Percentiles rank a stretch among this genome's conserved stretches.
phyloP scores from a whole-genome alignment of 1,284 basidiomycete species.

The Trichosporon faecale region DNA sequence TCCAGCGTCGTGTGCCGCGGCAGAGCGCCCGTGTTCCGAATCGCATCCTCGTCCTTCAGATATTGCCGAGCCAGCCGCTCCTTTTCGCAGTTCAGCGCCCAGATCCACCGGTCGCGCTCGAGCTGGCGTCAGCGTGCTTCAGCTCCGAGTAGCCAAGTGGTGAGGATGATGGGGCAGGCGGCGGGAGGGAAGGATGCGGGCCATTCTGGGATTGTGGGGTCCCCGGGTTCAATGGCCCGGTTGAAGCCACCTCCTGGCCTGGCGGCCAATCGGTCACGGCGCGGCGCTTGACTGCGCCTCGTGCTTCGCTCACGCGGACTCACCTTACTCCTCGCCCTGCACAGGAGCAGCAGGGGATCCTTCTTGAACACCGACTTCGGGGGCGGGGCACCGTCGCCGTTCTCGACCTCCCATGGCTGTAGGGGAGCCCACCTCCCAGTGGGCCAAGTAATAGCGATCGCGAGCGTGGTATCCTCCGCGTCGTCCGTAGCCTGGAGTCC shows the following conservation, averaged over 20 bases:
- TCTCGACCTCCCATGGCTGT: conserved; percentile 39
- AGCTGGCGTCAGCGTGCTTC: conserved; percentile 33
- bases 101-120: conserved; percentile 52
- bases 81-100: conserved; percentile 51
- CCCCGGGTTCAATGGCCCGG: too few species aligned
- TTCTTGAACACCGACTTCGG: conserved; percentile 29
- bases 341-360: conserved; percentile 36
- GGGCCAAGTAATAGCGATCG: conserved; percentile 35
- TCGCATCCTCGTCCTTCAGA: conserved; percentile 29
- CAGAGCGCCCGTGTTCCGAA: conserved; percentile 38
- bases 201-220: too few species aligned
- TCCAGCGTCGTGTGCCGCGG: conserved; percentile 22
- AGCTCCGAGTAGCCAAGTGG: too few species aligned
- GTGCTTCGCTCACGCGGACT: conserved; percentile 25
- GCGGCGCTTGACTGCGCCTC: too few species aligned
- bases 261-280: too few species aligned
- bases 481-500: conserved; percentile 47
- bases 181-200: too few species aligned
- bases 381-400: conserved; percentile 22
- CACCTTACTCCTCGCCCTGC: conserved; percentile 49
- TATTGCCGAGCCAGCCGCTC: conserved; percentile 44
- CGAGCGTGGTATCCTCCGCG: conserved; percentile 48
- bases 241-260: too few species aligned
- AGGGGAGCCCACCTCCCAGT: conserved; percentile 20
- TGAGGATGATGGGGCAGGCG: not conserved